Evolutionary conservation across 768 basidiomycete genomes (phyloP).

Genomic region (Naematelia aurantialba): DNA sequence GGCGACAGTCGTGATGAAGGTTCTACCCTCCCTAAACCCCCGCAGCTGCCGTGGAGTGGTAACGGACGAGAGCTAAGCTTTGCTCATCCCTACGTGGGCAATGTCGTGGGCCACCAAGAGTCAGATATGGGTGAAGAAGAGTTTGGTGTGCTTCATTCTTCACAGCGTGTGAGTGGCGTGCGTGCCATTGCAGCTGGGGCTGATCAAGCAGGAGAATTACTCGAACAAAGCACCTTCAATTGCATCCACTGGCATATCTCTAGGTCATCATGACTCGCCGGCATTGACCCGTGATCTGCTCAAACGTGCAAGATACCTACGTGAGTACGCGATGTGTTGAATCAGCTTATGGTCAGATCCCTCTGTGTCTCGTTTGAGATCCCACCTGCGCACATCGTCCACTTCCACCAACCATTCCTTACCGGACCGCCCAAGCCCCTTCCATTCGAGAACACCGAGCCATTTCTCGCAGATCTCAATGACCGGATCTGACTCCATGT

Average conservation of each 20-base stretch:
- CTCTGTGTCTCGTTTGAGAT: slow-evolving; percentile 48
- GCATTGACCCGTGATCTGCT: slow-evolving; percentile 14
- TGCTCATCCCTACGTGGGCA: not conserved
- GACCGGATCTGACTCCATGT: slow-evolving; percentile 20
- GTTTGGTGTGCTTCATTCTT: slow-evolving; percentile 15
- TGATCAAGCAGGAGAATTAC: slow-evolving; percentile 1
- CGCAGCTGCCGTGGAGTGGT: too few species aligned
- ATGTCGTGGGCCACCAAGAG: not conserved
- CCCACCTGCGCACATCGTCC: slow-evolving; percentile 42
- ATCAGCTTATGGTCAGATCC: slow-evolving; percentile 7
- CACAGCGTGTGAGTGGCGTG: slow-evolving; percentile 8
- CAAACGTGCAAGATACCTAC: slow-evolving; percentile 8
- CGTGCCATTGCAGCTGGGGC: not conserved
- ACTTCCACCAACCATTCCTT: slow-evolving; percentile 27
- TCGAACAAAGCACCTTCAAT: not conserved
- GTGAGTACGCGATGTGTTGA: not conserved
- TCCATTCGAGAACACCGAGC: slow-evolving; percentile 23
- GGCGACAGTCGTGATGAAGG: not conserved
- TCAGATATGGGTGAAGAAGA: slow-evolving; percentile 12
- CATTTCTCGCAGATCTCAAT: slow-evolving; percentile 38
- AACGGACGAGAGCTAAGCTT: not conserved
- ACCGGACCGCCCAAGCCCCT: slow-evolving; percentile 14
- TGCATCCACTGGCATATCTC: slow-evolving; percentile 3
- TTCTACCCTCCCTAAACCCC: too few species aligned
- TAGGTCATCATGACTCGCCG: slow-evolving; percentile 7